Evolutionary conservation across 169 alveolate genomes (phyloP), one percentile per base, ranked within the genome.

Genomic region (Cryptosporidium ryanae): DNA sequence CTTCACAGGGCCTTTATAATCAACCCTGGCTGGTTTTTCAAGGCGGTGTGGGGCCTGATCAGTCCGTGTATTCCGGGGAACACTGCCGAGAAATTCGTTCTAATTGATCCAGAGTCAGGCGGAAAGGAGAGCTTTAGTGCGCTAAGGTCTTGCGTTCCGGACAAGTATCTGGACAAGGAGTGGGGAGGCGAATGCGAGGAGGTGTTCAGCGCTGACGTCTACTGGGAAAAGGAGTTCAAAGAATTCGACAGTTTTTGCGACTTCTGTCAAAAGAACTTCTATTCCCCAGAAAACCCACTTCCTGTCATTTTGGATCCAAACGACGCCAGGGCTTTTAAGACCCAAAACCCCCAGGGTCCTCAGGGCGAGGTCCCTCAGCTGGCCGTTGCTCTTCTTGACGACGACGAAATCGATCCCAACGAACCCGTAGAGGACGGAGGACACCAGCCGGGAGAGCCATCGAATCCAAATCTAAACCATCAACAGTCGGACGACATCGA

Each of bases 31-130:
- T 76, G 87, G 87, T 76, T 76, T 29, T 76, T 76, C 25, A 76
- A 76, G 64, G 71, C 87, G 15, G 87, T 76, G 1, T 76, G 87
- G 87, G 76, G 87, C n/a, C 38, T 76, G 46, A 76, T 76, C 38
- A 76, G 87, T 38, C 87, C 87, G 15, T 76, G 87, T 21, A 76
- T 76, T 18, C 87, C 87, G 23, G 87, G 87, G 25, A 76, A 76
- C 29, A 76, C 87, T 21, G 87, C 87, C 0, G 87, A 76, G 43
- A 76, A 76, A 65, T 76, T 76, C 46, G 87, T 76, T 5, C 27
- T 76, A 32, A 76, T 76, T 10, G 87, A 76, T 59, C 65, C 87
- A 18, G 87, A 76, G n/a, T 76, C 87, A 17, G 64, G 63, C 27
- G 87, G 87, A 1, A 1, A 18, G 8, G 87, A 76, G 3, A 59